phyloP scores from a whole-genome alignment of 768 basidiomycete species.

The Mycena galopus region DNA sequence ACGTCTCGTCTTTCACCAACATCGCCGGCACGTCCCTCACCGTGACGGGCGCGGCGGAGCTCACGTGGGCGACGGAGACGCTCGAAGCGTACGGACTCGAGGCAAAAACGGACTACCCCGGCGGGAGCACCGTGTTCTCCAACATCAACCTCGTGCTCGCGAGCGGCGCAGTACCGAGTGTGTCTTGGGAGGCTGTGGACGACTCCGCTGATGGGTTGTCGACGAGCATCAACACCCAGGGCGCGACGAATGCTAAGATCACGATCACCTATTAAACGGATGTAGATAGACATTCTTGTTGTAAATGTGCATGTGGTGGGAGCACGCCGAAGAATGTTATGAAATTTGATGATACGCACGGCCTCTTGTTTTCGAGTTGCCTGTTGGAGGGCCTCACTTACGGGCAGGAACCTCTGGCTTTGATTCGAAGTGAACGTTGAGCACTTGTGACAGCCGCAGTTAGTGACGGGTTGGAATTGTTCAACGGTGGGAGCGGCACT shows the following conservation, averaged over 20 bases:
- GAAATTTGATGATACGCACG: no score
- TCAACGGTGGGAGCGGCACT: no score
- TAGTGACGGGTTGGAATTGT: no score
- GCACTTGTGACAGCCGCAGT: no score
- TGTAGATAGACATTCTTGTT: not conserved
- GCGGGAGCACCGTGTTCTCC: slow-evolving; percentile 27
- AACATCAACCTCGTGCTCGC: slow-evolving; percentile 28
- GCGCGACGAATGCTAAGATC: slow-evolving; percentile 27
- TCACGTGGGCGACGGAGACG: slow-evolving; percentile 36
- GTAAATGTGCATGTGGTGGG: not conserved
- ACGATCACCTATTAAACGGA: slow-evolving; percentile 26
- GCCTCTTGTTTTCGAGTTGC: no score
- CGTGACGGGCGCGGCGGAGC: slow-evolving; percentile 21
- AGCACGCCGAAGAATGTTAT: no score
- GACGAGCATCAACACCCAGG: slow-evolving; percentile 22
- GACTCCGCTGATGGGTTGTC: slow-evolving; percentile 30
- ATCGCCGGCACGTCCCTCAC: slow-evolving; percentile 31
- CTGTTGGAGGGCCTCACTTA: no score
- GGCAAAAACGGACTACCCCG: slow-evolving; percentile 21
- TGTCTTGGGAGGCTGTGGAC: slow-evolving; percentile 8
- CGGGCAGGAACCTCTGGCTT: no score
- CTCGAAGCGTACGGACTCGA: slow-evolving; percentile 33
- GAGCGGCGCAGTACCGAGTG: slow-evolving; percentile 14
- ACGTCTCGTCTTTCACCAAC: slow-evolving; percentile 27
- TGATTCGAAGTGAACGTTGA: no score